Base-by-base conservation (phyloP, 2,329 filamentous ascomycete species). In the Fusarium euwallaceae region DNA sequence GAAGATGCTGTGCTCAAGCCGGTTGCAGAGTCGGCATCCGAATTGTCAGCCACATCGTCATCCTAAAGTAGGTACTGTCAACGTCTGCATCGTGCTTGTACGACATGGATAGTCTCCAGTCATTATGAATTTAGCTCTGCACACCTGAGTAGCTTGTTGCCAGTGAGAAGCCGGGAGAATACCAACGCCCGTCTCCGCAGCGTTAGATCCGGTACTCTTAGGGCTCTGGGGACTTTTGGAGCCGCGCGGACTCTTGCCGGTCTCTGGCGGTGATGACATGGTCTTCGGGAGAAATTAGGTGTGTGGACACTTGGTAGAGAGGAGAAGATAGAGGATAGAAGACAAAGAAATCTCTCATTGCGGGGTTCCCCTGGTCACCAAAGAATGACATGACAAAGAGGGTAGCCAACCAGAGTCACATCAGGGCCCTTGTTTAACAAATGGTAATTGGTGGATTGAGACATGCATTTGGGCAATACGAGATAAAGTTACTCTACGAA, bases 161-260 rank as follows among this genome's bases (percentile, higher is more conserved):
- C 60, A 63, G 41, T 63, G 43, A 16, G 60, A 22, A 53, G 60
- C 37, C 6, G 60, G 24, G 11, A 63, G 60, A 29, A 63, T 63
- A 4, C 43, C 60, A 17, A 43, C 29, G n/a, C 27, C 41, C 12
- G 59, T 24, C 10, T 51, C 41, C 5, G 60, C 43, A n/a, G n/a
- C 41, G 10, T 34, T 20, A 8, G 60, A 62, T 20, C 34, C 41
- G 20, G 39, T 39, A 4, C 60, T 62, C 20, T 51, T 51, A 2
- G 60, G 60, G 29, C 36, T 60, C 16, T 41, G 24, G 6, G 56
- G 24, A 24, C 29, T 7, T 17, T 48, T 61, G 16, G 39, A 36
- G 14, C 24, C 12, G 7, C 20, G 11, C 32, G 41, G 60, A 32
- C 60, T 62, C 27, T 62, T 48, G n/a, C 12, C 39, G 16, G 20